Evolutionary conservation across 202 grass and related monocot genomes (phyloP).

Genomic region (Setaria italica): DNA sequence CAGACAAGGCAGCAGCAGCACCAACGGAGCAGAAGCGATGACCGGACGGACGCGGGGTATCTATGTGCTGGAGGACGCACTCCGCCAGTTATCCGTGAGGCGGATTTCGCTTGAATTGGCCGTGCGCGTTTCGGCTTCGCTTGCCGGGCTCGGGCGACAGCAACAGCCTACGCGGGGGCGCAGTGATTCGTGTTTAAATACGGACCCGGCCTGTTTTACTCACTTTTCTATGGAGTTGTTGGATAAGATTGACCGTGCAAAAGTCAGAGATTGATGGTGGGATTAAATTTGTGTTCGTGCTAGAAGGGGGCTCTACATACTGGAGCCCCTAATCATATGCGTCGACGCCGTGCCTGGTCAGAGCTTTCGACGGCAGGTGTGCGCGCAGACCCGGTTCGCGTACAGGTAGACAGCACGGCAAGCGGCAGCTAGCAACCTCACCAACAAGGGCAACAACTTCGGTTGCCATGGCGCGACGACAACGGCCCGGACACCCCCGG

Average conservation of each 20-base stretch:
- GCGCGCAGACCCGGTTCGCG: background rate
- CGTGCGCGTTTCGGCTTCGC: conserved; percentile 6
- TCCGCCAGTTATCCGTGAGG: background rate
- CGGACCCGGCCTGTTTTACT: background rate
- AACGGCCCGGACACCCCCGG: background rate
- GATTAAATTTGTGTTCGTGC: background rate
- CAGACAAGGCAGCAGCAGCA: background rate
- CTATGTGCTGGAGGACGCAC: conserved; percentile 39
- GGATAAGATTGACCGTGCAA: conserved; percentile 34
- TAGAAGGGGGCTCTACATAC: background rate
- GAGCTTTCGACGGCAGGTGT: conserved; percentile 3
- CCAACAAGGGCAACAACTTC: background rate
- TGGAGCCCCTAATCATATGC: conserved; percentile 9
- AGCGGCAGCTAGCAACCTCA: conserved; percentile 15
- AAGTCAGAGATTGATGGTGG: conserved; percentile 26
- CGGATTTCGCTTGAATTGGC: conserved; percentile 19
- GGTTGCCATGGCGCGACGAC: conserved; percentile 35
- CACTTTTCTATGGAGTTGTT: background rate
- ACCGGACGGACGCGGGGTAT: background rate
- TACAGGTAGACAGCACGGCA: background rate
- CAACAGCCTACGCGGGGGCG: background rate
- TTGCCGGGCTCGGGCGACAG: conserved; percentile 26
- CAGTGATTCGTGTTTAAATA: background rate
- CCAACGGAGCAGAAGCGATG: background rate
- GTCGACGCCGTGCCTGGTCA: background rate